Conservation (phyloP, 2,329 filamentous ascomycete species). For the Chalaropsis thielavioides region DNA sequence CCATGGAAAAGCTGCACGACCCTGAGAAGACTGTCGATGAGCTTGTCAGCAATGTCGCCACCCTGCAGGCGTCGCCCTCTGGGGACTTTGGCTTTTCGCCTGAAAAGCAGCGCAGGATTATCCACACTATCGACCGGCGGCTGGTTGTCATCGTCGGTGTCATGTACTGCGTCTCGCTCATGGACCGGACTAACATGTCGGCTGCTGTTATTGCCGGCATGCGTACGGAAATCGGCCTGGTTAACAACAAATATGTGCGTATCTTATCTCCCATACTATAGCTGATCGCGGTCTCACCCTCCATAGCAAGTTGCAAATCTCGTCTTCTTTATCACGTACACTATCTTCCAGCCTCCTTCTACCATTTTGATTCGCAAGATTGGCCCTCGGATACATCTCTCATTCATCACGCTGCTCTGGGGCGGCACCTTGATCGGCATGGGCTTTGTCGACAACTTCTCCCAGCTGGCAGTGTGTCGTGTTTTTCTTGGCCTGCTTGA, state of each 20-base stretch:
- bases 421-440: slow-evolving; percentile 49
- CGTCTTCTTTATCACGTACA: slow-evolving; percentile 61
- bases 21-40: slow-evolving; percentile 19
- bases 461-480: slow-evolving; percentile 39
- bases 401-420: slow-evolving; percentile 43
- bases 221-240: slow-evolving; percentile 32
- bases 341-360: slow-evolving; percentile 55
- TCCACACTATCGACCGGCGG: slow-evolving; percentile 53
- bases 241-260: slow-evolving; percentile 33
- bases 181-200: slow-evolving; percentile 69
- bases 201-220: slow-evolving; percentile 57
- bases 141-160: slow-evolving; percentile 46
- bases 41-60: slow-evolving; percentile 8
- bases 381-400: slow-evolving; percentile 44
- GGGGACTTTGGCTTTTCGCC: slow-evolving; percentile 37
- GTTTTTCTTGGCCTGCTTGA: slow-evolving; percentile 50
- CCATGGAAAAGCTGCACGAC: slow-evolving; percentile 7
- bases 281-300: neutral
- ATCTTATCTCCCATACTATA: neutral
- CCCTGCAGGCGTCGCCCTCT: slow-evolving; percentile 12
- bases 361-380: slow-evolving; percentile 54
- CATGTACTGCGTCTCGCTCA: slow-evolving; percentile 61
- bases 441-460: slow-evolving; percentile 43
- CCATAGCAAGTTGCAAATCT: slow-evolving; percentile 41
- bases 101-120: slow-evolving; percentile 51